Evolutionary conservation across 495 filamentous ascomycete species (phyloP).

Genomic region (Penicillium psychrofluorescens): DNA sequence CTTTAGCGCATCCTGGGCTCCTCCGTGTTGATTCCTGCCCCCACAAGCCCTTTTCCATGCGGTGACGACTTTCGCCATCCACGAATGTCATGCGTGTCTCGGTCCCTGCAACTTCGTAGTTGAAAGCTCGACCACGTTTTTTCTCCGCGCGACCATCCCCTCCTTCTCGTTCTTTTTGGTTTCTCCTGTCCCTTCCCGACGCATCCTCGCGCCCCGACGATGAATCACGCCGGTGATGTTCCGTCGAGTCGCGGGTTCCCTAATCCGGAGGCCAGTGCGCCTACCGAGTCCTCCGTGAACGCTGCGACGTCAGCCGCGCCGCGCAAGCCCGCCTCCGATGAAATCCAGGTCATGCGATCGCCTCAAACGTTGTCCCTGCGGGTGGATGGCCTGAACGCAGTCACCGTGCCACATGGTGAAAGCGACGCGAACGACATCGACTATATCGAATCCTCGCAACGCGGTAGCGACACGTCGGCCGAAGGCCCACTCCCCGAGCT

Average conservation of each 20-base stretch:
- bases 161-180: neutral
- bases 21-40: constrained; percentile 6
- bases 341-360: constrained; percentile 13
- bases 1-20: constrained; percentile 2
- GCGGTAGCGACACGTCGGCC: constrained; percentile 15
- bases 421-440: neutral
- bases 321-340: constrained; percentile 2
- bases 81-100: constrained; percentile 10
- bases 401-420: constrained; percentile 5
- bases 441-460: constrained; percentile 19
- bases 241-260: constrained; percentile 14
- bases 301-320: constrained; percentile 5
- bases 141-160: neutral
- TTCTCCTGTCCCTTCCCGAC: neutral
- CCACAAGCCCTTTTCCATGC: constrained; percentile 9
- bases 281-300: constrained; percentile 5
- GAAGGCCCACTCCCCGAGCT: constrained; percentile 12
- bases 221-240: constrained; percentile 12
- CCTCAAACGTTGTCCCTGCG: constrained; percentile 16
- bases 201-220: constrained; percentile 1
- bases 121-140: constrained; percentile 10
- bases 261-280: constrained; percentile 15
- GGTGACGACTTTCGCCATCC: constrained; percentile 13
- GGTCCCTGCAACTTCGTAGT: constrained; percentile 4
- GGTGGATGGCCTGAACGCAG: constrained; percentile 14